Conservation (phyloP, 164 flowering plant genomes). For the Vitis vinifera region ASM3070453v1 NC_081811.1:28418001-28418500, state of each 20-base stretch:
- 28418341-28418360: constrained; percentile 37
- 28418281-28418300: constrained; percentile 50
- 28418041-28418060: constrained; percentile 28
- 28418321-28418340: constrained; percentile 33
- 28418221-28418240: not conserved
- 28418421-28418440: constrained; percentile 42
- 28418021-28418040: constrained; percentile 19
- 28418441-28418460: constrained; percentile 18
- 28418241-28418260: constrained; percentile 10
- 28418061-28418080: constrained; percentile 30
- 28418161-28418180: constrained; percentile 38
- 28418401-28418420: constrained; percentile 25
- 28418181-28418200: constrained; percentile 17
- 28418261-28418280: constrained; percentile 22
- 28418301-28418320: constrained; percentile 43
- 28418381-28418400: constrained; percentile 30
- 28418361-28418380: constrained; percentile 37
- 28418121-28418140: constrained; percentile 26
- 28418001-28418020: constrained; percentile 33
- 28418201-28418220: not conserved
- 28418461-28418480: constrained; percentile 10
- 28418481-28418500: constrained; percentile 17
- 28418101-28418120: constrained; percentile 41
- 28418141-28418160: constrained; percentile 6
- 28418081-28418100: constrained; percentile 35